Evolutionary conservation across 1,139 yeast genomes (phyloP), one percentile per base, ranked within the genome.

Genomic region (Magnusiomyces sp.): DNA sequence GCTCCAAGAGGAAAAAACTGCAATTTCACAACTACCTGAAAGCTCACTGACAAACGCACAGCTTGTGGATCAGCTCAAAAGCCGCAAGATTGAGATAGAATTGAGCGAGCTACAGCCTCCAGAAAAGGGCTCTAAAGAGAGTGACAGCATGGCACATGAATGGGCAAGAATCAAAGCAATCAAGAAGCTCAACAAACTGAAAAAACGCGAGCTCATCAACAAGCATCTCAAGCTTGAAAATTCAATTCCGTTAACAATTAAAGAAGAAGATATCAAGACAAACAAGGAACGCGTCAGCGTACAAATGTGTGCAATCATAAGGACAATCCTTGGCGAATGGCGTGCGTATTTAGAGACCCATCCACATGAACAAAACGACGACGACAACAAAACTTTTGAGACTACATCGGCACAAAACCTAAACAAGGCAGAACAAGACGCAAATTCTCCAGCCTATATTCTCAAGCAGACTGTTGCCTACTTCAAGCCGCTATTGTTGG

Each of bases 401-500:
- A n/a, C n/a, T n/a, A n/a, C n/a, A n/a, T n/a, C n/a, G n/a, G n/a
- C n/a, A n/a, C n/a, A n/a, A n/a, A n/a, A n/a, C n/a, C n/a, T n/a
- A n/a, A n/a, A n/a, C n/a, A n/a, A n/a, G n/a, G n/a, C n/a, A n/a
- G n/a, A n/a, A n/a, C n/a, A n/a, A n/a, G n/a, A n/a, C n/a, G n/a
- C n/a, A n/a, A n/a, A n/a, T n/a, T n/a, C n/a, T n/a, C n/a, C n/a
- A n/a, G n/a, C n/a, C n/a, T n/a, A 51, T 9, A 59, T 75, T 6
- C 61, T 76, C 2, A 51, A 55, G 13, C 86, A 84, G 52, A 81
- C 94, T 1, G 81, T 81, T 59, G 67, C 67, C 48, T 78, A 80
- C 56, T 60, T 87, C 43, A 77, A 81, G 36, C 80, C 82, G 29
- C 65, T 88, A 39, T 67, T 88, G 36, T 77, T 79, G 47, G 72